A percentile compares a stretch with the other conserved stretches of the same genome.
phyloP scores from a whole-genome alignment of 1,139 yeast species.

The Debaryomycetaceae sp. region DNA sequence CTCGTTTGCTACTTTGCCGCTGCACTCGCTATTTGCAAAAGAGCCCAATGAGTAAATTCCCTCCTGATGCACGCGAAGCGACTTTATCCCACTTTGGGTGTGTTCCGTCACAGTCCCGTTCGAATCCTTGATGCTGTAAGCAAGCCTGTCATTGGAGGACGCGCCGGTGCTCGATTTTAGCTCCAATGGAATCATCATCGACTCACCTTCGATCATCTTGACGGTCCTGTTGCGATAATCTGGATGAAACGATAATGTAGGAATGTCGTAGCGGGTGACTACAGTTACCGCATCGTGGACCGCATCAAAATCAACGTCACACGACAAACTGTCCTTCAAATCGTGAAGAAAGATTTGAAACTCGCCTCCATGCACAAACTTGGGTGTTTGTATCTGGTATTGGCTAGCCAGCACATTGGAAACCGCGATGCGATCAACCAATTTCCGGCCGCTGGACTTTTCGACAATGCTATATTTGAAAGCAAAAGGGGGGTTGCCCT shows the following conservation, averaged over 20 bases:
- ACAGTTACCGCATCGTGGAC: slow-evolving; percentile 55
- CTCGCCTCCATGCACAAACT: slow-evolving; percentile 60
- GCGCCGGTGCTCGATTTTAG: slow-evolving; percentile 27
- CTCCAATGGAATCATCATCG: slow-evolving; percentile 54
- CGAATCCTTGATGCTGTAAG: slow-evolving; percentile 19
- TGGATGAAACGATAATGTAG: slow-evolving; percentile 29
- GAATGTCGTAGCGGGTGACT: slow-evolving; percentile 63
- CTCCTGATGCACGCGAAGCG: slow-evolving; percentile 45
- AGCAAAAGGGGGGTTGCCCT: slow-evolving; percentile 76
- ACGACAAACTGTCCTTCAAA: slow-evolving; percentile 67
- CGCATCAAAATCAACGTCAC: slow-evolving; percentile 55
- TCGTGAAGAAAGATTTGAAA: slow-evolving; percentile 60
- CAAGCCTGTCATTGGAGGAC: slow-evolving; percentile 22
- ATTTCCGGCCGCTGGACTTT: slow-evolving; percentile 18
- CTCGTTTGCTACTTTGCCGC: slow-evolving; percentile 46
- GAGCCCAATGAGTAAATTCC: slow-evolving; percentile 62
- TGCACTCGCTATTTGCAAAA: slow-evolving; percentile 64
- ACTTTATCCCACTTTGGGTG: slow-evolving; percentile 27
- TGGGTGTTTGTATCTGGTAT: slow-evolving; percentile 49
- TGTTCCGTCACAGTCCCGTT: slow-evolving; percentile 18
- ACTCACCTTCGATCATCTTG: slow-evolving; percentile 59
- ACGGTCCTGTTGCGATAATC: slow-evolving; percentile 20
- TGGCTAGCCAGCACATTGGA: slow-evolving; percentile 36
- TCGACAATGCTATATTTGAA: slow-evolving; percentile 56
- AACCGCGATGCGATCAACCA: slow-evolving; percentile 43